phyloP scores from a whole-genome alignment of 495 filamentous ascomycete species.

The Aspergillus conjunctus region DNA sequence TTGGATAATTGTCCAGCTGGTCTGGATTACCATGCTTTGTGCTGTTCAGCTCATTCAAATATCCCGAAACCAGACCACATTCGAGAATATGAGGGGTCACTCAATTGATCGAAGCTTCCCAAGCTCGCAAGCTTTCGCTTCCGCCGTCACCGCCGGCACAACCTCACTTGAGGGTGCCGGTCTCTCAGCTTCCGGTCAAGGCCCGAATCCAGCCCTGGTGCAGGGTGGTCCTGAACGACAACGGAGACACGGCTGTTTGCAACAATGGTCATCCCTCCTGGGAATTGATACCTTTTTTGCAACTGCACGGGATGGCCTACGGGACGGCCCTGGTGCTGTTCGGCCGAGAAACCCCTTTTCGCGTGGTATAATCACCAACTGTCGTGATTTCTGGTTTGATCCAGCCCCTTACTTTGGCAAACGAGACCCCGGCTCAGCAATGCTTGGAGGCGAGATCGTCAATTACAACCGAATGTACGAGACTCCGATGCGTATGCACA shows the following conservation, averaged over 20 bases:
- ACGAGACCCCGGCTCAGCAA: conserved; percentile 69
- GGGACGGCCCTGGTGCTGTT: conserved; percentile 49
- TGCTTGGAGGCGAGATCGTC: conserved; percentile 75
- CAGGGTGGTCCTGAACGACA: conserved; percentile 45
- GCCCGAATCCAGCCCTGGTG: conserved; percentile 47
- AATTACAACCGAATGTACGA: conserved; percentile 93
- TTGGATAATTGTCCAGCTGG: conserved; percentile 80
- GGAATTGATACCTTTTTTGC: conserved; percentile 92
- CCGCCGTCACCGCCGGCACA: conserved; percentile 74
- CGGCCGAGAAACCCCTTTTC: conserved; percentile 80
- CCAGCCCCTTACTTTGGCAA: conserved; percentile 77
- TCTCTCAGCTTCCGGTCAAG: conserved; percentile 57
- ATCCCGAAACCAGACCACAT: conserved; percentile 89
- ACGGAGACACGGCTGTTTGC: conserved; percentile 61
- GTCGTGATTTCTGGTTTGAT: conserved; percentile 96
- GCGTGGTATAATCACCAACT: conserved; percentile 78
- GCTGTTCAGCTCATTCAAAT: conserved; percentile 90
- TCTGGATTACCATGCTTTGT: conserved; percentile 95
- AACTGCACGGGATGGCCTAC: conserved; percentile 68
- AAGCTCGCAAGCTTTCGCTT: conserved; percentile 67
- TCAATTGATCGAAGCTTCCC: conserved; percentile 52
- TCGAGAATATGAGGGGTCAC: conserved; percentile 86
- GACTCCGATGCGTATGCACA: conserved; percentile 66
- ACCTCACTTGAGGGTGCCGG: conserved; percentile 69
- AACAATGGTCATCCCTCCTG: conserved; percentile 79